Base-by-base conservation (phyloP, 495 filamentous ascomycete genomes). In the Recurvomyces mirabilis region DNA sequence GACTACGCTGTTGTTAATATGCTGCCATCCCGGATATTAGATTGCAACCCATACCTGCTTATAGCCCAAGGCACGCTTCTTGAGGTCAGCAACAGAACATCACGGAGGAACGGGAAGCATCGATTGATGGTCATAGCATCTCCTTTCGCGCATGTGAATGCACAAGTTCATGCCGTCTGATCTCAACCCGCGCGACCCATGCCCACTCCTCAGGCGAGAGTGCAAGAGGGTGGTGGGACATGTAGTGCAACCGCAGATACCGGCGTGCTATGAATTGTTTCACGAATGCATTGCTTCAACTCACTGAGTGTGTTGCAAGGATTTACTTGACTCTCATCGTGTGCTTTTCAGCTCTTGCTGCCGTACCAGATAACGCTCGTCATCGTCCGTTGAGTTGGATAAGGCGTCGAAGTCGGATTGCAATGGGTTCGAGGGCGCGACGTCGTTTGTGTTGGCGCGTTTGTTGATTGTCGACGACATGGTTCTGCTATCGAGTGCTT, bases 151-250 rank as follows among this genome's bases (percentile, higher is more conserved):
- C 56, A 58, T 55, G 45, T 54, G 41, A 47, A 48, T 56, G 56
- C 48, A 51, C 56, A 59, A 59, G 56, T 59, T 59, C 56, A 51
- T 50, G 56, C 56, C 54, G 56, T 59, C 15, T 56, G 32, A 59
- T 59, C 56, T 59, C 56, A 59, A 56, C 38, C 53, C 38, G 34
- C 46, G 23, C 23, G 52, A 21, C 39, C 35, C 43, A 34, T 11
- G 19, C 41, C 38, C 39, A 46, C 29, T 52, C n/a, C 49, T 29
- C 49, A 22, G 10, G 19, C 19, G 35, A 36, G 19, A 21, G 0
- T 32, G 38, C 17, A 21, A 20, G 44, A 35, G n/a, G 49, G 22
- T 53, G 39, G 21, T 43, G 45, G 45, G 45, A 7, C n/a, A 41
- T 52, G 25, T 35, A 38, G 46, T 20, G 24, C n/a, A 33, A 32